These are phyloP conservation scores for Aotearoamyces nothofagi DNA, from an alignment of 2,329 filamentous ascomycete genomes.

Conservation along the genomic window DNA sequence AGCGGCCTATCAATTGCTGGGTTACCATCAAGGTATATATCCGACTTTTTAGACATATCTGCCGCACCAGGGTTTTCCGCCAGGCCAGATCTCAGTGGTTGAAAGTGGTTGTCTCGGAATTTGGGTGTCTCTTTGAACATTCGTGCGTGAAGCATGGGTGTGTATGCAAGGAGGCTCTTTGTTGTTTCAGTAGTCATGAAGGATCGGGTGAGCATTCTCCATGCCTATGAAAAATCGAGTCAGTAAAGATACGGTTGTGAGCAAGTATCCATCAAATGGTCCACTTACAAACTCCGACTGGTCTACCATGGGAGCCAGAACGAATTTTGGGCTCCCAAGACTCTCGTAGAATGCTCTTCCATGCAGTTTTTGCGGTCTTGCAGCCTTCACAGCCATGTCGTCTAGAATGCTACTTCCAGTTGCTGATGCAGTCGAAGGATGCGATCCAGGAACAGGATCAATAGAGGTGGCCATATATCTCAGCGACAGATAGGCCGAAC, in stretches of 20 bases:
- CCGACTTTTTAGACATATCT: constrained; percentile 9
- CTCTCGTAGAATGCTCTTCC: constrained; percentile 90
- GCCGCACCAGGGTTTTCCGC: constrained; percentile 20
- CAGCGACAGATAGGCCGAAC: too few relatives aligned
- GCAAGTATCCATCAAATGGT: not conserved
- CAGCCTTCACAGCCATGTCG: too few relatives aligned
- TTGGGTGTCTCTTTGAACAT: constrained; percentile 64
- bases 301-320: constrained; percentile 96
- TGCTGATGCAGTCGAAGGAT: too few relatives aligned
- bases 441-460: too few relatives aligned
- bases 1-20: constrained; percentile 72
- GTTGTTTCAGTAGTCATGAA: constrained; percentile 59
- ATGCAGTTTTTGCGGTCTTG: constrained; percentile 41
- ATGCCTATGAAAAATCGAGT: constrained; percentile 45
- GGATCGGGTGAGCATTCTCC: constrained; percentile 90
- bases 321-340: constrained; percentile 77
- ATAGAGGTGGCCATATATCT: too few relatives aligned
- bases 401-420: too few relatives aligned
- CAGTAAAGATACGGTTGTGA: constrained; percentile 6
- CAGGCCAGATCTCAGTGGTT: constrained; percentile 32
- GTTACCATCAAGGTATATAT: constrained; percentile 70
- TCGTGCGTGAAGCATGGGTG: constrained; percentile 91
- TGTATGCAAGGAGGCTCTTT: constrained; percentile 65
- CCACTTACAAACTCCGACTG: constrained; percentile 84
- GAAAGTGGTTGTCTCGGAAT: constrained; percentile 71